Evolutionary conservation across 176 grass and related monocot species (phyloP).

Genomic region (Pontederia crassipes): DNA sequence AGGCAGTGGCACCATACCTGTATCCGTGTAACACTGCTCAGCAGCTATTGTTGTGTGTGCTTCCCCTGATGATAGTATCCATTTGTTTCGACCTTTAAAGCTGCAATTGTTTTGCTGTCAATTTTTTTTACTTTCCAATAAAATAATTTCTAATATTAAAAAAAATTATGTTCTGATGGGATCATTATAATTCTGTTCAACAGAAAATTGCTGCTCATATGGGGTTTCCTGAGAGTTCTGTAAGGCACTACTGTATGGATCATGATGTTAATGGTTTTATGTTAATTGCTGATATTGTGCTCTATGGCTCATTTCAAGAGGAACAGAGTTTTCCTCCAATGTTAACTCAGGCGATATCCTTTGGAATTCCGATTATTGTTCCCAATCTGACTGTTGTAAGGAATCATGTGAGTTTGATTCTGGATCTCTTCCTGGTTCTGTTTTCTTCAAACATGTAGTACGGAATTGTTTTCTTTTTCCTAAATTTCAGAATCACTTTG

Average conservation of each 20-base stretch:
- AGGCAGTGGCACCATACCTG: too few species aligned
- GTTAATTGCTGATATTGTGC: slow-evolving; percentile 58
- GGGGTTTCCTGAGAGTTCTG: slow-evolving; percentile 57
- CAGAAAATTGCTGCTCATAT: slow-evolving; percentile 69
- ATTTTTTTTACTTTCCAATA: too few species aligned
- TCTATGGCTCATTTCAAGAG: slow-evolving; percentile 66
- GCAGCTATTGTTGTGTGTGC: too few species aligned
- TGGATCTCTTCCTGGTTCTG: slow-evolving; percentile 12
- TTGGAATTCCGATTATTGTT: slow-evolving; percentile 63
- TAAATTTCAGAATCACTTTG: neutral
- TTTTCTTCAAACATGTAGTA: too few species aligned
- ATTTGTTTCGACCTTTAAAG: too few species aligned
- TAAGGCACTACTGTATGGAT: slow-evolving; percentile 66
- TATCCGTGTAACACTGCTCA: too few species aligned
- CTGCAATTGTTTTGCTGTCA: too few species aligned
- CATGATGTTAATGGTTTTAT: slow-evolving; percentile 52
- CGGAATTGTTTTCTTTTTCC: neutral
- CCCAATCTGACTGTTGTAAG: slow-evolving; percentile 79
- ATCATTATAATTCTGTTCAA: slow-evolving; percentile 20
- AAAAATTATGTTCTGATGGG: neutral
- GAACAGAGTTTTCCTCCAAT: slow-evolving; percentile 83
- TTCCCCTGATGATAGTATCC: too few species aligned
- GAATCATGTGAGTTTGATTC: slow-evolving; percentile 66
- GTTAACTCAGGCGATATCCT: slow-evolving; percentile 71
- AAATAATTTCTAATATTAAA: neutral